Base-by-base conservation (phyloP, 2,329 filamentous ascomycete genomes). In the Calonectria naviculata region DNA sequence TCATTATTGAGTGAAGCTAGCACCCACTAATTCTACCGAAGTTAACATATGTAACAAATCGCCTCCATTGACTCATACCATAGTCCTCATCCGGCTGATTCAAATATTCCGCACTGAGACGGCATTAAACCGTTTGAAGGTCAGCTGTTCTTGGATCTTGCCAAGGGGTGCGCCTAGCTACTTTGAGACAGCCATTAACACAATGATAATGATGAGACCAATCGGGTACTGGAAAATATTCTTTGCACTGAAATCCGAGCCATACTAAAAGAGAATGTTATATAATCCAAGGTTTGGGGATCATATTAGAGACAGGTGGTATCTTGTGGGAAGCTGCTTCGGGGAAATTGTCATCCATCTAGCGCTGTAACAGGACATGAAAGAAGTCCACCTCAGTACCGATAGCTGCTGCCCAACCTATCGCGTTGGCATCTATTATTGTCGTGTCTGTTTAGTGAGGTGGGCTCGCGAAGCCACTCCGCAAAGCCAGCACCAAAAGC, bases 401-500 rank as follows among this genome's bases (percentile, higher is more conserved):
- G 2, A 75, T 64, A 19, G 75, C 70, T 1, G 74, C 69, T 4
- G 73, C 74, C 74, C 74, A 75, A 6, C 74, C 69, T 75, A 28
- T 42, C 1, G 1, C 7, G 34, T 74, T 13, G 73, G 68, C 2
- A 46, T 24, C 19, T 26, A 8, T 26, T 34, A 6, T 10, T 34
- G 5, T 34, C 31, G 2, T 46, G 4, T 7, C 9, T 7, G 9
- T 24, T 46, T 24, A n/a, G n/a, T n/a, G 4, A 24, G 13, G 10
- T 34, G 21, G 10, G 9, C 72, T 15, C 28, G 75, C 74, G 73
- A 38, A 76, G 70, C 74, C 74, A 76, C 38, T 76, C 72, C 7
- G 74, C 74, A 31, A 76, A 76, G 13, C 74, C 74, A 17, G 74
- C 74, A 6, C 73, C 70, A 56, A 76, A 76, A 0, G 74, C 74